phyloP scores from a whole-genome alignment of 2,329 filamentous ascomycete genomes.

The Bipolaris cookei region DNA sequence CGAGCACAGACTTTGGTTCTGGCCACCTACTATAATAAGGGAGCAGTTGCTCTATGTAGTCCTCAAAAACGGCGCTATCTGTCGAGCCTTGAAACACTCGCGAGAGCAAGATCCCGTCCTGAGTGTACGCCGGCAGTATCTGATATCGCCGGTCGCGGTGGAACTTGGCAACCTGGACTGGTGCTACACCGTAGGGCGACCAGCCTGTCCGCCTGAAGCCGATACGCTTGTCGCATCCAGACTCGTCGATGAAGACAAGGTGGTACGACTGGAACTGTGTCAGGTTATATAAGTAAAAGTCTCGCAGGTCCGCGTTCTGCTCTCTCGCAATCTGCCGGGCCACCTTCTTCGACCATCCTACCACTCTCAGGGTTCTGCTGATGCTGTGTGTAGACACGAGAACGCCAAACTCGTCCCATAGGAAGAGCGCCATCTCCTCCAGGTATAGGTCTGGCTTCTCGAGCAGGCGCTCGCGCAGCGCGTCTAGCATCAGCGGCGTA shows the following conservation, averaged over 20 bases:
- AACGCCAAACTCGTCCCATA: constrained; percentile 32
- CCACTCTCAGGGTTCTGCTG: constrained; percentile 18
- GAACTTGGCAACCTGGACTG: constrained; percentile 29
- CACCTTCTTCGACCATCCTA: constrained; percentile 43
- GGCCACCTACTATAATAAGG: constrained; percentile 9
- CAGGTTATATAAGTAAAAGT: constrained; percentile 45
- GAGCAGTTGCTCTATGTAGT: constrained; percentile 21
- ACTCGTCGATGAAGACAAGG: constrained; percentile 50
- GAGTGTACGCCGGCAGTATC: constrained; percentile 13
- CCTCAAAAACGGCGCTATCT: constrained; percentile 17
- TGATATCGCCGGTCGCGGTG: constrained; percentile 15
- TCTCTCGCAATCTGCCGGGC: constrained; percentile 42
- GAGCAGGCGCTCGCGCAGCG: constrained; percentile 33
- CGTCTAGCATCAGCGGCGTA: constrained; percentile 37
- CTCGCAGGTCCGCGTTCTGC: constrained; percentile 44
- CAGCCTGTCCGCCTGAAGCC: constrained; percentile 45
- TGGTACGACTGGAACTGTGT: constrained; percentile 44
- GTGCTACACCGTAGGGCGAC: constrained; percentile 31
- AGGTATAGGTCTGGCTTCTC: constrained; percentile 39
- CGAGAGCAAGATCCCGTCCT: too few species aligned
- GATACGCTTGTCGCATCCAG: constrained; percentile 47
- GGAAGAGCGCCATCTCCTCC: constrained; percentile 33
- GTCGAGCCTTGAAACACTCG: constrained; percentile 15
- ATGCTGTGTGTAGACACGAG: constrained; percentile 26
- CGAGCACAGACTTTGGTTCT: constrained; percentile 16